These are phyloP conservation scores for Tubosaeta brunneosetosa DNA, from an alignment of 768 basidiomycete species.

Conservation along the genomic window DNA sequence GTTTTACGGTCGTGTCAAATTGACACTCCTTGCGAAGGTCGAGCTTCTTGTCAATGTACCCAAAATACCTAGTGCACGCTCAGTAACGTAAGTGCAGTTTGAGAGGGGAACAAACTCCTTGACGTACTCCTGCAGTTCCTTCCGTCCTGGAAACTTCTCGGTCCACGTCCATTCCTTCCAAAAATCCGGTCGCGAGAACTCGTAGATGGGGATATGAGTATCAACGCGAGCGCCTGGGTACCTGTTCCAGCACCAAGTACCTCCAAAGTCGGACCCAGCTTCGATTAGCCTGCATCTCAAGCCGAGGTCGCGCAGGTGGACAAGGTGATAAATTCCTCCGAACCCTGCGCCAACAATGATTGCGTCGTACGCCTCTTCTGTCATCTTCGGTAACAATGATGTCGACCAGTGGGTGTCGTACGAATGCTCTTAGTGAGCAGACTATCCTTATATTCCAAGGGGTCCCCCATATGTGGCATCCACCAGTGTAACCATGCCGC, in stretches of 20 bases:
- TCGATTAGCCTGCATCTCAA: conserved; percentile 8
- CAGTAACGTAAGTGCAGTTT: not conserved
- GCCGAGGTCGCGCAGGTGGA: conserved; percentile 6
- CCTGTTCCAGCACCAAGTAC: conserved; percentile 5
- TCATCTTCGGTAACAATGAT: not conserved
- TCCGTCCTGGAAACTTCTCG: conserved; percentile 7
- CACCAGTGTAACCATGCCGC: not conserved
- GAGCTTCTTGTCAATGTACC: conserved; percentile 9
- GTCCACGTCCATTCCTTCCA: too few species aligned
- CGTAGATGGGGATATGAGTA: too few species aligned
- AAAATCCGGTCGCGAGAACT: too few species aligned
- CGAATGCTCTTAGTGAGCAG: not conserved
- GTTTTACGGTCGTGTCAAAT: conserved; percentile 9
- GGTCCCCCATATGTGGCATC: not conserved
- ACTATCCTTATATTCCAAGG: not conserved
- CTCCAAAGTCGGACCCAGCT: conserved; percentile 1
- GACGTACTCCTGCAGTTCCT: conserved; percentile 10
- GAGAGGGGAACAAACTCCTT: not conserved
- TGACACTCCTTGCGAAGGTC: conserved; percentile 14
- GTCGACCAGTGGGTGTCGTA: not conserved
- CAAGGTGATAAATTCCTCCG: conserved; percentile 6
- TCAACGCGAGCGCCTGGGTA: conserved; percentile 11
- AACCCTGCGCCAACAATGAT: conserved; percentile 12
- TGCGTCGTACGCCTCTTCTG: conserved; percentile 4
- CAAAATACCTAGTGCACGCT: conserved; percentile 7